These are phyloP conservation scores for Drechslerella coelobrocha DNA, from an alignment of 2,329 filamentous ascomycete genomes.

Conservation along the genomic window DNA sequence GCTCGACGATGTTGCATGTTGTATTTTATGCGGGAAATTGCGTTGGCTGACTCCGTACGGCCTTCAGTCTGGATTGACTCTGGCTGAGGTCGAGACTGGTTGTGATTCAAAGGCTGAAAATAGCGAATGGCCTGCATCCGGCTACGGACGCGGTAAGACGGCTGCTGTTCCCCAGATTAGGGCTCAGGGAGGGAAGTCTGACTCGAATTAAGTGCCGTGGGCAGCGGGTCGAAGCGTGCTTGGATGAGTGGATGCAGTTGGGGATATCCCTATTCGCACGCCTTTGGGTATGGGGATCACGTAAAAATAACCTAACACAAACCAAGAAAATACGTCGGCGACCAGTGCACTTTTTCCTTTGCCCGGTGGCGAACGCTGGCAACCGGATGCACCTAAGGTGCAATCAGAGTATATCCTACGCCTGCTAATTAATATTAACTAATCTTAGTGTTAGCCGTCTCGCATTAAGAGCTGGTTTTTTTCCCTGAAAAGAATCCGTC, in stretches of 20 bases:
- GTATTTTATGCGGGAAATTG: no score
- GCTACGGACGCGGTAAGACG: not conserved
- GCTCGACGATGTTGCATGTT: no score
- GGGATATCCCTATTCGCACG: not conserved
- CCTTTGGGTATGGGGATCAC: constrained; percentile 34
- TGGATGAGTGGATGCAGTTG: constrained; percentile 1
- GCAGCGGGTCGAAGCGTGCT: constrained; percentile 23
- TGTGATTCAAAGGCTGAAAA: not conserved
- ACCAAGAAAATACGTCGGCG: constrained; percentile 35
- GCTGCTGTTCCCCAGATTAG: not conserved
- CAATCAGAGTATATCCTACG: not conserved
- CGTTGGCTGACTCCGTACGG: no score
- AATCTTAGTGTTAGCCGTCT: no score
- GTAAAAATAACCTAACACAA: constrained; percentile 50
- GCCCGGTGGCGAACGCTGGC: not conserved
- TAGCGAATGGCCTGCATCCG: not conserved
- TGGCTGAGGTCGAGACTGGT: not conserved
- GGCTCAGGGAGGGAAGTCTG: not conserved
- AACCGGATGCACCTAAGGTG: not conserved
- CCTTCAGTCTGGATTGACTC: not conserved
- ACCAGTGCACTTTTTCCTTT: constrained; percentile 12
- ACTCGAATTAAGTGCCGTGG: no score
- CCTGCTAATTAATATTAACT: not conserved
- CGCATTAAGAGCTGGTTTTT: no score
- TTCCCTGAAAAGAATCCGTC: no score